phyloP scores from a whole-genome alignment of 2,329 filamentous ascomycete genomes.

The Endoconidiophora polonica region DNA sequence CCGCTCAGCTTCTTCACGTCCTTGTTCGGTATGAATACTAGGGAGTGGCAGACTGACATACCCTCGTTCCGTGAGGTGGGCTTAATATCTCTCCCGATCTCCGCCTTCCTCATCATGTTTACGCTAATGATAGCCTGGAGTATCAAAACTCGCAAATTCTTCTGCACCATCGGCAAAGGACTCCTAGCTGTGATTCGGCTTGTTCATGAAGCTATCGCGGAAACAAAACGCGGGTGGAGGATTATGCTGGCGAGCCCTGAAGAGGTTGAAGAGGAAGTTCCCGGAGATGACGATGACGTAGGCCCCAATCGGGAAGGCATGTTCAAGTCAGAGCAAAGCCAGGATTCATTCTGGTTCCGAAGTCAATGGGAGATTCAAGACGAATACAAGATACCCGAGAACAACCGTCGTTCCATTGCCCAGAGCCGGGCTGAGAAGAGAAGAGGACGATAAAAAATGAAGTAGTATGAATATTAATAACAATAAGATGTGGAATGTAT shows the following conservation, averaged over 20 bases:
- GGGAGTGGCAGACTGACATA: conserved; percentile 38
- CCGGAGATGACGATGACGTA: background rate
- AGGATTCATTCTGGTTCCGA: background rate
- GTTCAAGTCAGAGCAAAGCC: background rate
- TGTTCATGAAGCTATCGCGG: background rate
- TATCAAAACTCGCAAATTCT: conserved; percentile 23
- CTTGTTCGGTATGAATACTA: conserved; percentile 48
- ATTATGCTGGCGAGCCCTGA: background rate
- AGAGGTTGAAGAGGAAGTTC: background rate
- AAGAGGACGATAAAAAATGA: background rate
- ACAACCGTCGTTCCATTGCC: conserved; percentile 5
- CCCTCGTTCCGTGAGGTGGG: conserved; percentile 29
- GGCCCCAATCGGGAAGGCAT: background rate
- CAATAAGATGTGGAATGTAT: too few species aligned
- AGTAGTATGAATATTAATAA: too few species aligned
- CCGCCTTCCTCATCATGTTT: conserved; percentile 28
- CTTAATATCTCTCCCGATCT: conserved; percentile 31
- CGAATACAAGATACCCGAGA: background rate
- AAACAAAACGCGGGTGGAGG: background rate
- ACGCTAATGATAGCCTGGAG: conserved; percentile 42
- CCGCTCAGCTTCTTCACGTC: conserved; percentile 49
- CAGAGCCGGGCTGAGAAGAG: background rate
- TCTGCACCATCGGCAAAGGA: conserved; percentile 16
- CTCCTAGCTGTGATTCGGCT: background rate
- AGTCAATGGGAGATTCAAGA: background rate